These are phyloP conservation scores for Xylaria sp. DNA, from an alignment of 2,329 filamentous ascomycete genomes.

Conservation along the genomic window DNA sequence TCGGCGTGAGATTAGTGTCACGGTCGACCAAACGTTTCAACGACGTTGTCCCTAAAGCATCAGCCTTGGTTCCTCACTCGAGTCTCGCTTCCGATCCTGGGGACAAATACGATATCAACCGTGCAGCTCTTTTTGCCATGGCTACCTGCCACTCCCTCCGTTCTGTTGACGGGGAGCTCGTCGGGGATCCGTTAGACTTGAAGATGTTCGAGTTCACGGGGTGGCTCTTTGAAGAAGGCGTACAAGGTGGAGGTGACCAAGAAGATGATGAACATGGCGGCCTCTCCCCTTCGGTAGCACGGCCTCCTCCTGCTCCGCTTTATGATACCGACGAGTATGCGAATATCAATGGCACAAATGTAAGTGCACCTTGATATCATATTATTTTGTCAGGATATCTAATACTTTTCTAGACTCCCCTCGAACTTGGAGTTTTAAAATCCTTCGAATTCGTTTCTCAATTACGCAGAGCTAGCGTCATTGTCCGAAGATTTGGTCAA, in stretches of 20 bases:
- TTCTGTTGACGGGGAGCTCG: slow-evolving; percentile 82
- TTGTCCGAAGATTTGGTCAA: slow-evolving; percentile 86
- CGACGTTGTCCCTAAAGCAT: slow-evolving; percentile 72
- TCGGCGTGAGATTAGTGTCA: slow-evolving; percentile 82
- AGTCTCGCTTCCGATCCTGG: slow-evolving; percentile 38
- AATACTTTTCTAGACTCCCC: slow-evolving; percentile 50
- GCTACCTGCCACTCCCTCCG: slow-evolving; percentile 94
- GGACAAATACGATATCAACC: slow-evolving; percentile 45
- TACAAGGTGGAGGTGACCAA: slow-evolving; percentile 65
- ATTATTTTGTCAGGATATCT: slow-evolving; percentile 15
- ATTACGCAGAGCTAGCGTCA: slow-evolving; percentile 86
- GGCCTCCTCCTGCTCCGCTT: slow-evolving; percentile 70
- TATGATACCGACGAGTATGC: slow-evolving; percentile 49
- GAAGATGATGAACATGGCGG: slow-evolving; percentile 77
- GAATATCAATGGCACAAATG: slow-evolving; percentile 37
- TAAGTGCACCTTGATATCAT: slow-evolving; percentile 24
- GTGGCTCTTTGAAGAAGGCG: slow-evolving; percentile 91
- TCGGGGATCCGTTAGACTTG: slow-evolving; percentile 92
- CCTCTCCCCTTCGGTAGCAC: slow-evolving; percentile 85
- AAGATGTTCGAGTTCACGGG: slow-evolving; percentile 99
- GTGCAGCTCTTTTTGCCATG: slow-evolving; percentile 87
- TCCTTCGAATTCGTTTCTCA: slow-evolving; percentile 96
- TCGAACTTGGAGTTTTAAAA: slow-evolving; percentile 90
- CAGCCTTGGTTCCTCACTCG: slow-evolving; percentile 59
- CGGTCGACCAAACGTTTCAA: slow-evolving; percentile 68